A percentile compares a stretch with the other conserved stretches of the same genome.
Evolutionary conservation across 2,329 filamentous ascomycete genomes (phyloP).

Genomic region (Phialemoniopsis sp.): DNA sequence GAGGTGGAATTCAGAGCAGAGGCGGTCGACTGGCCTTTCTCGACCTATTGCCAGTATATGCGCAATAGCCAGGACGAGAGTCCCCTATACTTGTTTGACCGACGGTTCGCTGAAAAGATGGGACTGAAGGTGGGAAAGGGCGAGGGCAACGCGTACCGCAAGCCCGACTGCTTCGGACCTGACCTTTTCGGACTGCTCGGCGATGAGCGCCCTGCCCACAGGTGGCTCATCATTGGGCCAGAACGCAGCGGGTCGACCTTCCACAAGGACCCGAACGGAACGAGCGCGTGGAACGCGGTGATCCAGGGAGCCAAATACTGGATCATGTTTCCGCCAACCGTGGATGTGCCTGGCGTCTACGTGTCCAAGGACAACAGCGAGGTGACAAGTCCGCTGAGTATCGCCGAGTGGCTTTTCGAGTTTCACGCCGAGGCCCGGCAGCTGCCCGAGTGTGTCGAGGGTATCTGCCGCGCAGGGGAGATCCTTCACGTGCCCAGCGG

Average conservation of each 20-base stretch:
- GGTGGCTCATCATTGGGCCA: slow-evolving; percentile 91
- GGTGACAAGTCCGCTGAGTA: slow-evolving; percentile 89
- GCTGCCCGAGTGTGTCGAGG: slow-evolving; percentile 76
- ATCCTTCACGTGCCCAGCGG: slow-evolving; percentile 89
- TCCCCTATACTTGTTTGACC: slow-evolving; percentile 89
- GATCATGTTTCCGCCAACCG: slow-evolving; percentile 91
- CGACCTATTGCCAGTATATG: slow-evolving; percentile 83
- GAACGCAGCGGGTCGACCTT: slow-evolving; percentile 88
- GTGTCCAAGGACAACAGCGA: slow-evolving; percentile 87
- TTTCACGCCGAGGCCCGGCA: slow-evolving; percentile 81
- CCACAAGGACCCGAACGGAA: slow-evolving; percentile 76
- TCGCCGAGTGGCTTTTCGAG: slow-evolving; percentile 91
- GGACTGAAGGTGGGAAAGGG: slow-evolving; percentile 54
- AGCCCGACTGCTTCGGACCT: slow-evolving; percentile 77
- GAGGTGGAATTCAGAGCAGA: slow-evolving; percentile 78
- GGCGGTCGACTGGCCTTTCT: slow-evolving; percentile 85
- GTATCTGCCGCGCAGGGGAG: slow-evolving; percentile 79
- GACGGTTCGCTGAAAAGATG: slow-evolving; percentile 85
- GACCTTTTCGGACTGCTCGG: slow-evolving; percentile 82
- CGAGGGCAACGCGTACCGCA: slow-evolving; percentile 62
- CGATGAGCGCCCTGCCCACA: slow-evolving; percentile 74
- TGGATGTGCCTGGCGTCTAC: slow-evolving; percentile 81
- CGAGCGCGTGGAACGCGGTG: slow-evolving; percentile 90
- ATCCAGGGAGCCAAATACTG: slow-evolving; percentile 90
- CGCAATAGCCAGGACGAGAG: slow-evolving; percentile 75